These are phyloP conservation scores for Euphorbia tirucalli DNA, from an alignment of 345 rosid genomes.

Conservation along the genomic window DNA sequence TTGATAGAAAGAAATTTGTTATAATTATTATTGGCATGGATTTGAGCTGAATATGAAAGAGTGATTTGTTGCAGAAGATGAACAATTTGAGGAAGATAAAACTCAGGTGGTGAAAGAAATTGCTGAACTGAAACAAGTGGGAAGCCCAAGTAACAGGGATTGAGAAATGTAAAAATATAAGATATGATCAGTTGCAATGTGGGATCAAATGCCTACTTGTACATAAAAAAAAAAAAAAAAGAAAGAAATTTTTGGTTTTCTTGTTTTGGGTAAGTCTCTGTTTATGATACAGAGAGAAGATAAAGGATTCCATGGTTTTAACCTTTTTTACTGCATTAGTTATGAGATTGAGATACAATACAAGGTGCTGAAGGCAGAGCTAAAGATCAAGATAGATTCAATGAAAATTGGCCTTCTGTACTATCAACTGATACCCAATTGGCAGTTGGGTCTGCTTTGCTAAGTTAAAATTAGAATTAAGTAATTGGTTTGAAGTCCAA, in stretches of 20 bases:
- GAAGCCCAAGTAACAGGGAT: not conserved
- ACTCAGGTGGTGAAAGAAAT: constrained; percentile 86
- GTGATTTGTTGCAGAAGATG: constrained; percentile 61
- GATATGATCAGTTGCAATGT: not conserved
- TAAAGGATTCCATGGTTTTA: not conserved
- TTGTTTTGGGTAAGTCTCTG: not conserved
- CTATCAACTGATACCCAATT: too few species aligned
- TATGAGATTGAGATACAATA: too few species aligned
- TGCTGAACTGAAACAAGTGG: constrained; percentile 22
- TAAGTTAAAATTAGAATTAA: too few species aligned
- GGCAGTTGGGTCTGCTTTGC: too few species aligned
- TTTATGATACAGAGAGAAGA: too few species aligned
- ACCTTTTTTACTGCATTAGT: not conserved
- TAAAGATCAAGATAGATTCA: too few species aligned
- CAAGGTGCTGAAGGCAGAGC: too few species aligned
- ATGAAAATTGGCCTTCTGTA: too few species aligned
- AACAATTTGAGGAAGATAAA: constrained; percentile 92
- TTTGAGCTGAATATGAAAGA: not conserved
- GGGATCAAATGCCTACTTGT: not conserved
- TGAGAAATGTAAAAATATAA: not conserved
- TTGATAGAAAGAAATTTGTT: not conserved
- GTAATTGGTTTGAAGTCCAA: too few species aligned
- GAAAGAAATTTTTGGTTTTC: not conserved
- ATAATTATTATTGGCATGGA: not conserved
- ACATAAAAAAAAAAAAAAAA: not conserved